Percentiles rank a stretch among this genome's conserved stretches.
These are phyloP conservation scores for Simmondsia chinensis DNA, from an alignment of 148 eudicot species.

Conservation along the genomic window DNA sequence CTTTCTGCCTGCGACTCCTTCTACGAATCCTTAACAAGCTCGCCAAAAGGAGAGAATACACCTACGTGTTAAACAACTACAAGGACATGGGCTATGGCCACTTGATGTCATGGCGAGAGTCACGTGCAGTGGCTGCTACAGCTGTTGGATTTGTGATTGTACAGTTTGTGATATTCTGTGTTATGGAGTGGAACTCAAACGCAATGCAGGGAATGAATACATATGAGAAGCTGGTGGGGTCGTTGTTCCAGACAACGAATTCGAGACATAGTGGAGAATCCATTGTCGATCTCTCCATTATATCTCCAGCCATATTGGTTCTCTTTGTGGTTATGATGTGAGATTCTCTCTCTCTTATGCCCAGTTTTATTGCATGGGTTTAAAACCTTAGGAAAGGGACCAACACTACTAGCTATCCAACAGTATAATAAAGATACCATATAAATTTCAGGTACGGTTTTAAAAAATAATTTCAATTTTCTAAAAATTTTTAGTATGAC, in stretches of 20 bases:
- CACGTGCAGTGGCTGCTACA: slow-evolving; percentile 17
- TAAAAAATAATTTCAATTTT: too few species aligned
- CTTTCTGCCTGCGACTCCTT: slow-evolving; percentile 20
- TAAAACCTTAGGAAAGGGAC: too few species aligned
- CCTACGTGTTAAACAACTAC: slow-evolving; percentile 18
- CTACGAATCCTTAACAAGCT: slow-evolving; percentile 25
- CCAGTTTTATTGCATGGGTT: not conserved
- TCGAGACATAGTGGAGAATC: slow-evolving; percentile 50
- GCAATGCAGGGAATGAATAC: slow-evolving; percentile 29
- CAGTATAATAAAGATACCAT: too few species aligned
- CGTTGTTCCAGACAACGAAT: slow-evolving; percentile 30
- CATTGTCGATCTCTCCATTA: slow-evolving; percentile 37
- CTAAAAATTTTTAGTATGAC: too few species aligned
- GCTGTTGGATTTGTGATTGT: slow-evolving; percentile 24
- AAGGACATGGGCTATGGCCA: slow-evolving; percentile 16
- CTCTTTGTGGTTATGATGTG: slow-evolving; percentile 53
- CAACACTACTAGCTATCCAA: too few species aligned
- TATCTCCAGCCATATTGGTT: slow-evolving; percentile 39
- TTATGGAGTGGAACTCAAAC: slow-evolving; percentile 41
- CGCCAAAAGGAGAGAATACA: slow-evolving; percentile 23
- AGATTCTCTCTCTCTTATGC: slow-evolving; percentile 14
- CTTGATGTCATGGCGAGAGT: slow-evolving; percentile 21
- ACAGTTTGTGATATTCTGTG: slow-evolving; percentile 21
- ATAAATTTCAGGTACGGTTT: too few species aligned
- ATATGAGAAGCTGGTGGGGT: slow-evolving; percentile 37